Evolutionary conservation across 176 grass and related monocot genomes (phyloP).

Genomic region (Chloris gayana): DNA sequence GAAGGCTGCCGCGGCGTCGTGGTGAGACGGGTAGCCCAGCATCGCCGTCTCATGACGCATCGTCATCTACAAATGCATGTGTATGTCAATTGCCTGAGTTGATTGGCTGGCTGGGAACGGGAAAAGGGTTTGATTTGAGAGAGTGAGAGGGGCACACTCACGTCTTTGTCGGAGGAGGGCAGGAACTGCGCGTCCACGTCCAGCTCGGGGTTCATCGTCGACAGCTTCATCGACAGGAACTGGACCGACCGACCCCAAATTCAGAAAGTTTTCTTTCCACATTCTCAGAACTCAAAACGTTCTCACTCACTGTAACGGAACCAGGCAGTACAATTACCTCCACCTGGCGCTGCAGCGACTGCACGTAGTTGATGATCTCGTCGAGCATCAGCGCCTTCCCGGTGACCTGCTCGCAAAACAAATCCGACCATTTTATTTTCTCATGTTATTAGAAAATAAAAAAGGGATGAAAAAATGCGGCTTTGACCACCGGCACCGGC

Average conservation of each 20-base stretch:
- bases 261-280: no score
- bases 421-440: background rate
- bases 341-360: constrained; percentile 74
- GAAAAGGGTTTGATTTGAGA: no score
- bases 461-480: background rate
- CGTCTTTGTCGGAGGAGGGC: constrained; percentile 22
- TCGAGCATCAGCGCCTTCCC: constrained; percentile 81
- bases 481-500: constrained; percentile 33
- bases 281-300: no score
- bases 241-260: constrained; percentile 6
- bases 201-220: constrained; percentile 47
- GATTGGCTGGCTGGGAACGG: background rate
- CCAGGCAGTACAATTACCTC: constrained; percentile 41
- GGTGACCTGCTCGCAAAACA: constrained; percentile 47
- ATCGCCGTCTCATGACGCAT: background rate
- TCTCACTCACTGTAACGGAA: no score
- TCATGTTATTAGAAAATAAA: background rate
- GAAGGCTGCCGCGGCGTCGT: background rate
- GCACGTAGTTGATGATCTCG: constrained; percentile 86
- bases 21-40: background rate
- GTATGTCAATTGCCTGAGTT: background rate
- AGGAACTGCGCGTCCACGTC: constrained; percentile 30
- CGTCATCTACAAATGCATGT: background rate
- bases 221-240: constrained; percentile 77
- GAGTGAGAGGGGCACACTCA: constrained; percentile 4